These are phyloP conservation scores for Euphrasia arctica DNA, from an alignment of 305 asterid genomes.

Conservation along the genomic window DNA sequence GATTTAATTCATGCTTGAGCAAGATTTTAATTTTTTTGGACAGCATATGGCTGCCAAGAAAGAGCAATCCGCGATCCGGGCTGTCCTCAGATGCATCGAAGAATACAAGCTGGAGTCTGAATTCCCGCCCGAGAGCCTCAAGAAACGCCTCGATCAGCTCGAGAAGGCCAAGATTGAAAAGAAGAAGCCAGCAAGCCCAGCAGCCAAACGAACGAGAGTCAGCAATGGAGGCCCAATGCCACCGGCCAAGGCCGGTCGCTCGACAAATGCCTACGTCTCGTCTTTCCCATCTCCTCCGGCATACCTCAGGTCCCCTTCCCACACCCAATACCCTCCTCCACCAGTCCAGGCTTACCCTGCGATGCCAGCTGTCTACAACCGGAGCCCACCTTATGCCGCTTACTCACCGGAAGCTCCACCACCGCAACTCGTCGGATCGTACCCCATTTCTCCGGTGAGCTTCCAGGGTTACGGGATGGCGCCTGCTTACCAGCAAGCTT, in stretches of 20 bases:
- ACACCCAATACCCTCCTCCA: slow-evolving; percentile 64
- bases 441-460: slow-evolving; percentile 68
- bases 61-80: slow-evolving; percentile 94
- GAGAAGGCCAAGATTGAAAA: slow-evolving; percentile 82
- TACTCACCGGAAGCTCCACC: slow-evolving; percentile 86
- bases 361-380: slow-evolving; percentile 56
- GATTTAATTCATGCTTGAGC: neutral
- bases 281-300: slow-evolving; percentile 91
- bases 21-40: slow-evolving; percentile 2
- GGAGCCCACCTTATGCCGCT: slow-evolving; percentile 68
- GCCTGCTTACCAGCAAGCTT: slow-evolving; percentile 87
- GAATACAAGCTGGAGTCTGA: slow-evolving; percentile 87
- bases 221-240: slow-evolving; percentile 96
- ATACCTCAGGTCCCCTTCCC: slow-evolving; percentile 74
- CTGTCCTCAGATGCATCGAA: slow-evolving; percentile 88
- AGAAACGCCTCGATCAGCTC: slow-evolving; percentile 83
- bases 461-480: slow-evolving; percentile 74
- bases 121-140: slow-evolving; percentile 80
- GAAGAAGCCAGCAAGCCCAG: slow-evolving; percentile 77
- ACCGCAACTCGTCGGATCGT: slow-evolving; percentile 45
- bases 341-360: slow-evolving; percentile 76
- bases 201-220: slow-evolving; percentile 89
- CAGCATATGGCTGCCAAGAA: slow-evolving; percentile 96
- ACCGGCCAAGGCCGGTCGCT: slow-evolving; percentile 99
- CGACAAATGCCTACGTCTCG: slow-evolving; percentile 91